Evolutionary conservation across 495 filamentous ascomycete genomes (phyloP).

Genomic region (Penicillium lagena): DNA sequence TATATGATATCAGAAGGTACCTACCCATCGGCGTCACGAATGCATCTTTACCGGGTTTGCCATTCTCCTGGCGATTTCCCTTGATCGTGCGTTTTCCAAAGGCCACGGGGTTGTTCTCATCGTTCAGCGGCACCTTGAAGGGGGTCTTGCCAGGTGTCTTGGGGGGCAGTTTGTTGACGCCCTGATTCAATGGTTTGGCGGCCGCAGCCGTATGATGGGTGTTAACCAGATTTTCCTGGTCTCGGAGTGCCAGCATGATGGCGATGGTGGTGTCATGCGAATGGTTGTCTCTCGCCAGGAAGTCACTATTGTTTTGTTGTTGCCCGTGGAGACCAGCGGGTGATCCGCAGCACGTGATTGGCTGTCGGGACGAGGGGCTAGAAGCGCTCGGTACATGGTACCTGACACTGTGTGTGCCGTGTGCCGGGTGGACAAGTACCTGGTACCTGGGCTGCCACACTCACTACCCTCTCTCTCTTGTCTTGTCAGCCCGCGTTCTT

Average conservation of each 20-base stretch:
- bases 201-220: slow-evolving; percentile 70
- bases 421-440: background rate
- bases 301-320: slow-evolving; percentile 25
- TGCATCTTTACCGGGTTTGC: slow-evolving; percentile 56
- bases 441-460: background rate
- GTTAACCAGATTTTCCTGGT: slow-evolving; percentile 87
- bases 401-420: background rate
- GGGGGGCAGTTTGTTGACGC: slow-evolving; percentile 51
- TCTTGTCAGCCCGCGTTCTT: background rate
- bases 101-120: slow-evolving; percentile 70
- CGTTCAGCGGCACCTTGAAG: slow-evolving; percentile 74
- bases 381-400: background rate
- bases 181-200: slow-evolving; percentile 71
- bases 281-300: background rate
- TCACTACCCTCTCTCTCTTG: background rate
- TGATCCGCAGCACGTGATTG: slow-evolving; percentile 20
- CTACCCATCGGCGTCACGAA: slow-evolving; percentile 83
- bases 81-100: slow-evolving; percentile 61
- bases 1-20: no score
- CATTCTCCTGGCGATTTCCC: slow-evolving; percentile 58
- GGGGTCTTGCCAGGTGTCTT: slow-evolving; percentile 89
- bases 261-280: slow-evolving; percentile 23
- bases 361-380: background rate
- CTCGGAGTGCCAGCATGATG: slow-evolving; percentile 71
- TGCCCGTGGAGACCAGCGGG: slow-evolving; percentile 42